These are phyloP conservation scores for Ascochyta rabiei DNA, from an alignment of 2,329 filamentous ascomycete species.

Conservation along the genomic window DNA sequence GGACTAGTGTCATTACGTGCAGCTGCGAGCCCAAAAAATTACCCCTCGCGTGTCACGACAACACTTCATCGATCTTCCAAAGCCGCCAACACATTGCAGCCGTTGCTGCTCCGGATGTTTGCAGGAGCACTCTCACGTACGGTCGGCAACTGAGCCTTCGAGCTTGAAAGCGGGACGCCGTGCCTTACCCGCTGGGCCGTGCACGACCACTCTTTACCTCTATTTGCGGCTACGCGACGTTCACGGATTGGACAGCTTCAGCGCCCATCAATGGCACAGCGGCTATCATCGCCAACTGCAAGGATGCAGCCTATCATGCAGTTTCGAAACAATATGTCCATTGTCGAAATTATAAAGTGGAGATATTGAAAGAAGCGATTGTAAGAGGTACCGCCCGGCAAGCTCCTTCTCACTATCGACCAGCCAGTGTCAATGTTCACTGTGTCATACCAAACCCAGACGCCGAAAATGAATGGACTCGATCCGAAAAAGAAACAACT, in stretches of 20 bases:
- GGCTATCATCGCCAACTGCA: constrained; percentile 42
- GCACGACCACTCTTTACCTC: constrained; percentile 44
- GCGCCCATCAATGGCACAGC: constrained; percentile 47
- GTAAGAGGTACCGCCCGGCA: constrained; percentile 48
- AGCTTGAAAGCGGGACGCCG: constrained; percentile 29
- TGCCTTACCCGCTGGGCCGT: constrained; percentile 37
- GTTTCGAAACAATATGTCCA: constrained; percentile 36
- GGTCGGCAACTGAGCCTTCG: constrained; percentile 12
- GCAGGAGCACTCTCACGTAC: constrained; percentile 1
- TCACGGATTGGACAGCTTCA: constrained; percentile 49
- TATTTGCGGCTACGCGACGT: constrained; percentile 49
- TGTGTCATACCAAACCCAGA: constrained; percentile 38
- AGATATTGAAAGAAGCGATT: constrained; percentile 41
- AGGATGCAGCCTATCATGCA: constrained; percentile 43
- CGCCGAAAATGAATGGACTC: constrained; percentile 42
- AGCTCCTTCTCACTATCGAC: constrained; percentile 31
- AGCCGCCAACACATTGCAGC: constrained; percentile 18
- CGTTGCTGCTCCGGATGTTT: constrained; percentile 4
- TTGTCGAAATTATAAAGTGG: constrained; percentile 37
- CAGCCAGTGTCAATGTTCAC: constrained; percentile 38
- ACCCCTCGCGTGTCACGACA: constrained; percentile 42
- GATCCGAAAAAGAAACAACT: constrained; percentile 30
- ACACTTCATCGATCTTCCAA: constrained; percentile 25
- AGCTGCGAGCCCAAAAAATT: constrained; percentile 29
- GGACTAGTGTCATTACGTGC: constrained; percentile 41